These are phyloP conservation scores for Acacia confusa DNA, from an alignment of 306 rosid species.

Conservation along the genomic window DNA sequence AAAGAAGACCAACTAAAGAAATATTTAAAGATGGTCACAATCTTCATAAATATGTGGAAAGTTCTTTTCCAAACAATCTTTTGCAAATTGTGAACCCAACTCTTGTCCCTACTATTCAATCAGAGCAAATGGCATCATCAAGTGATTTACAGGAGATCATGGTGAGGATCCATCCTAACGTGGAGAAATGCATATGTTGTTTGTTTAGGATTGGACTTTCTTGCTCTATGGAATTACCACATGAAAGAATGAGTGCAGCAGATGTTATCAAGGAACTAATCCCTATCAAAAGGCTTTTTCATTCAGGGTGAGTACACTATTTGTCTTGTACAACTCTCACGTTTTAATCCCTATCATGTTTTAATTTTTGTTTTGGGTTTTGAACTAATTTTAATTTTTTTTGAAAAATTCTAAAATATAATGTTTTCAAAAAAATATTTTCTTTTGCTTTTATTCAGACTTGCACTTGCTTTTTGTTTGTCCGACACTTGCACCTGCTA, in stretches of 20 bases:
- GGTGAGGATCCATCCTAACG: neutral
- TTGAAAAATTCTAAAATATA: too few relatives aligned
- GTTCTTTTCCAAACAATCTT: neutral
- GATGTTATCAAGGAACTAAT: neutral
- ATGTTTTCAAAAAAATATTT: neutral
- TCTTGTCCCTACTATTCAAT: neutral
- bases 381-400: too few relatives aligned
- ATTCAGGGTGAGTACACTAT: neutral
- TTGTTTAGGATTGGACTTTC: neutral
- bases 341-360: too few relatives aligned
- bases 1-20: neutral
- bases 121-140: neutral
- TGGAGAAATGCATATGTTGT: neutral
- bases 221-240: neutral
- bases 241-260: neutral
- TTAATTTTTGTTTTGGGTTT: too few relatives aligned
- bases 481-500: neutral
- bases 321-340: neutral
- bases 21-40: neutral
- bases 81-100: neutral
- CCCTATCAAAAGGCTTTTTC: neutral
- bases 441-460: too few relatives aligned
- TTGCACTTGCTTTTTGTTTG: too few relatives aligned
- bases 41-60: neutral
- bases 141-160: neutral